Percentiles rank a stretch among this genome's conserved stretches.
Conservation (phyloP, 2,329 filamentous ascomycete species). For the Paecilomyces fulvus region DNA sequence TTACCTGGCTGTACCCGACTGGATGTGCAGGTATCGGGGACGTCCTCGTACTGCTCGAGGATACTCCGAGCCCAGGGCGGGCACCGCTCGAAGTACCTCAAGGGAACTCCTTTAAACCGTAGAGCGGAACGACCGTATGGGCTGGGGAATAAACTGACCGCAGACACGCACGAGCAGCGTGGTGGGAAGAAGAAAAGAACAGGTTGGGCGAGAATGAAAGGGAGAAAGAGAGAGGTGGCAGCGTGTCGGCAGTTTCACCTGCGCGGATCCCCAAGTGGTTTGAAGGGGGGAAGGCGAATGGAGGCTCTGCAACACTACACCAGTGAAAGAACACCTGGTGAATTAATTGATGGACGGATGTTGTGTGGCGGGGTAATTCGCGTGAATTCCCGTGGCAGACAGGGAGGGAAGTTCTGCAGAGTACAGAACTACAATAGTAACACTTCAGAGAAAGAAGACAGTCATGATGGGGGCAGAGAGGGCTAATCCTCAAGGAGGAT, state of each 20-base stretch:
- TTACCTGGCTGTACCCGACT: background rate
- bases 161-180: background rate
- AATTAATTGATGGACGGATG: background rate
- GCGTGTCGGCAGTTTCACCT: background rate
- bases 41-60: background rate
- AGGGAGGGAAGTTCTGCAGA: background rate
- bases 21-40: background rate
- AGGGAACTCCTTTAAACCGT: background rate
- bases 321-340: background rate
- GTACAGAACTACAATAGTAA: background rate
- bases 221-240: slow-evolving; percentile 1
- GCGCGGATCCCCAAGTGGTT: background rate
- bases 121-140: background rate
- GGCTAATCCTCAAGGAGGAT: background rate
- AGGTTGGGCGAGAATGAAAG: background rate
- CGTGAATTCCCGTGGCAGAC: background rate
- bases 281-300: background rate
- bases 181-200: background rate
- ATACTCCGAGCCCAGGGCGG: background rate
- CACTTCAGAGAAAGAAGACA: background rate
- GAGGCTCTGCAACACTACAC: background rate
- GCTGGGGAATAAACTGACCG: background rate
- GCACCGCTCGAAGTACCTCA: background rate
- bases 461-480: too few relatives aligned
- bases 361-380: background rate